Evolutionary conservation across 2,329 filamentous ascomycete genomes (phyloP).

Genomic region (Verticillium nubilum): DNA sequence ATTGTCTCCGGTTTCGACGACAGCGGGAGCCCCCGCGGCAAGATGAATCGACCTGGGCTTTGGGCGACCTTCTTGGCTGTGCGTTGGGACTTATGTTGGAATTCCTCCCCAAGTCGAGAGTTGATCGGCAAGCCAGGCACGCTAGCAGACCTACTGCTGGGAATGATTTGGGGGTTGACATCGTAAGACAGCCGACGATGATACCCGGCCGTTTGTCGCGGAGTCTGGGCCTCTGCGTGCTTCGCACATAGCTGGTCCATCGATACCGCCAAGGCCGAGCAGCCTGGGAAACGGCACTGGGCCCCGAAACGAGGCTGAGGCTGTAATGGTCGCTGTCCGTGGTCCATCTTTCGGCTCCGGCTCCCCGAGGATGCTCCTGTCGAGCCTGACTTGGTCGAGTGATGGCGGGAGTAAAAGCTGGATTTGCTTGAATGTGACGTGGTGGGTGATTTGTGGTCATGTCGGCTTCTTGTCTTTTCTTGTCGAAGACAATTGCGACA

Average conservation of each 20-base stretch:
- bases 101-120: not conserved
- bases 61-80: conserved; percentile 1
- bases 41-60: not conserved
- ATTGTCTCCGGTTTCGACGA: not conserved
- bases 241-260: not conserved
- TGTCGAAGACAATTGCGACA: not conserved
- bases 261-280: not conserved
- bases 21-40: not conserved
- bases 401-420: not conserved
- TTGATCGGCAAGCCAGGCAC: not conserved
- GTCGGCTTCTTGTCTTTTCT: not conserved
- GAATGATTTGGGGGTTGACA: too few relatives aligned
- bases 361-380: not conserved
- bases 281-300: not conserved
- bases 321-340: not conserved
- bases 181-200: too few relatives aligned
- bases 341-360: not conserved
- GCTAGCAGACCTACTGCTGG: not conserved
- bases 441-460: not conserved
- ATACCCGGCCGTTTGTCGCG: not conserved
- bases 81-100: not conserved
- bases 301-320: not conserved
- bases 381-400: not conserved
- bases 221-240: not conserved
- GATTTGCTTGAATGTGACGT: not conserved